Evolutionary conservation across 2,329 filamentous ascomycete species (phyloP).

Genomic region (Geosmithia flava): DNA sequence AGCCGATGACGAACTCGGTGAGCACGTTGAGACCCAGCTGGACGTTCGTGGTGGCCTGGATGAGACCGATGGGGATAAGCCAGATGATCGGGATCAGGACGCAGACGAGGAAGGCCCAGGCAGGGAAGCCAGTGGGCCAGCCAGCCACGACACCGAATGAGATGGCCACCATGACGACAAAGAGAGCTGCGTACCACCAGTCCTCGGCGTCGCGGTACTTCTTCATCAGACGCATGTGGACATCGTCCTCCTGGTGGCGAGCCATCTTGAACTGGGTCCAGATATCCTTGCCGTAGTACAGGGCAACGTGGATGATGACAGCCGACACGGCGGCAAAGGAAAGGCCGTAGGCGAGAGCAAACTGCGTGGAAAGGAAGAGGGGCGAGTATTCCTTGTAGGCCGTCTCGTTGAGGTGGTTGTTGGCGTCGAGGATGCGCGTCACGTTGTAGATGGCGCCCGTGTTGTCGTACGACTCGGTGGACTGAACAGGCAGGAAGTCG

Average conservation of each 20-base stretch:
- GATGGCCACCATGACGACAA: constrained; percentile 38
- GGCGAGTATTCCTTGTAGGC: constrained; percentile 55
- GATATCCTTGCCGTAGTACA: constrained; percentile 44
- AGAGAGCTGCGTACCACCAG: constrained; percentile 45
- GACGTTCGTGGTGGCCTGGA: constrained; percentile 49
- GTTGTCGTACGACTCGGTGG: constrained; percentile 51
- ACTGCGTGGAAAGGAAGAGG: constrained; percentile 51
- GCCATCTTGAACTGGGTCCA: constrained; percentile 41
- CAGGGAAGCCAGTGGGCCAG: constrained; percentile 45
- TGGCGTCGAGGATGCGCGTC: constrained; percentile 40
- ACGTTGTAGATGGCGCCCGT: constrained; percentile 48
- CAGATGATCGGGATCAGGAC: constrained; percentile 44
- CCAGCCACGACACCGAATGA: constrained; percentile 41
- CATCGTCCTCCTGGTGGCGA: constrained; percentile 42
- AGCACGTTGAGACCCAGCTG: constrained; percentile 58
- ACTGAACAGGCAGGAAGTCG: constrained; percentile 50
- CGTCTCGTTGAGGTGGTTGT: constrained; percentile 45
- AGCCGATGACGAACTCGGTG: constrained; percentile 62
- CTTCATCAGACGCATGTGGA: constrained; percentile 50
- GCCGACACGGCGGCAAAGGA: constrained; percentile 56
- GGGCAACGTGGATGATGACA: constrained; percentile 40
- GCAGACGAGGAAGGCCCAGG: constrained; percentile 45
- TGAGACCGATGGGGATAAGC: constrained; percentile 48
- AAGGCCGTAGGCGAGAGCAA: constrained; percentile 46
- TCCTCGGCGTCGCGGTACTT: constrained; percentile 47